Evolutionary conservation across 129 eudicot species (phyloP), one percentile per base, ranked within the genome.

Genomic region (Saussurea involucrata): DNA sequence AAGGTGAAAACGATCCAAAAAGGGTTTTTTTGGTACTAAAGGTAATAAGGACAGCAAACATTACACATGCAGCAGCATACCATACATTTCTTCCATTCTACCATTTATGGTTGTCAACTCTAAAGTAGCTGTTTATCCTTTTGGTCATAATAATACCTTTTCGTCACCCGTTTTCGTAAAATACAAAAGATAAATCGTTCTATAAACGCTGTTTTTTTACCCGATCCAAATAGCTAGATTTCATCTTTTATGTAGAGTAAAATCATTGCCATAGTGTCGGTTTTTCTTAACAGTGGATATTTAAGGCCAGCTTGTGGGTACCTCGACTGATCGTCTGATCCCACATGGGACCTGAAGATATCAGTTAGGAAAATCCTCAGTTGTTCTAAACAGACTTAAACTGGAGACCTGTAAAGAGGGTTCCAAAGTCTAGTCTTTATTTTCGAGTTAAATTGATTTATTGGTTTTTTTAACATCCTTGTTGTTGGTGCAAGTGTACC

Each of bases 21-120:
- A 15, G 55, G 77, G 69, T 37, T 66, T 72, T 27, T 75, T 69
- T 78, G 8, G 67, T 81, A 46, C 74, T 10, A 46, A 63, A 46
- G 49, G 83, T 80, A 72, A 80, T 6, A 17, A 27, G 77, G 57
- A 80, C 69, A 80, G 64, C 20, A 67, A 80, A 57, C 80, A 73
- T 76, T 67, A 67, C 71, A 80, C 80, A 74, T 80, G 84, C 66
- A 80, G 20, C 29, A 27, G n/a, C 63, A 67, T 68, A 21, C 84
- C 55, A 74, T 42, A 71, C 61, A 36, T 33, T 55, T 27, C 66
- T 44, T 29, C 27, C 80, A 66, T 21, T 66, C 66, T 66, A 76
- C 80, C 80, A 66, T 66, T 76, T 76, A 76, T 65, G 57, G 80
- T 76, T 66, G 18, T 57, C 13, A 36, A 25, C 28, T 63, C n/a